Percentiles rank a stretch among this genome's conserved stretches.
Conservation (phyloP, 768 basidiomycete species). For the Chalciporus pseudorubinellus region DNA sequence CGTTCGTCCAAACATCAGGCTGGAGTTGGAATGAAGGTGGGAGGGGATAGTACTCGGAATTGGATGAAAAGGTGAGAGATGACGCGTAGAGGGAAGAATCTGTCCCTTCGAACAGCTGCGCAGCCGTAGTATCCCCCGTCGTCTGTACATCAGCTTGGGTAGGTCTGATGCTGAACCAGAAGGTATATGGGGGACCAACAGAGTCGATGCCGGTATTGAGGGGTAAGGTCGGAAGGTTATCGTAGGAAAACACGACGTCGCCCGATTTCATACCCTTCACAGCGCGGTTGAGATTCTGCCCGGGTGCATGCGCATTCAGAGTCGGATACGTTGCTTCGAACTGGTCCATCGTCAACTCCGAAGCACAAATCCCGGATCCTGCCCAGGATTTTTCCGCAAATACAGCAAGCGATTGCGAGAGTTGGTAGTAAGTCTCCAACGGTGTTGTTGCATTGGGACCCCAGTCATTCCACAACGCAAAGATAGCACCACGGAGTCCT, state of each 20-base stretch:
- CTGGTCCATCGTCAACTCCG: conserved; percentile 33
- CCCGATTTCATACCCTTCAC: conserved; percentile 26
- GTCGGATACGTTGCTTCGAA: conserved; percentile 37
- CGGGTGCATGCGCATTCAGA: conserved; percentile 40
- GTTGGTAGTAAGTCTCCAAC: conserved; percentile 43
- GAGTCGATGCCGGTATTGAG: conserved; percentile 34
- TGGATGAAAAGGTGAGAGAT: conserved; percentile 40
- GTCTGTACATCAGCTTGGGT: conserved; percentile 10
- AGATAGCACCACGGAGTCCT: conserved; percentile 34
- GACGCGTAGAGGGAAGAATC: conserved; percentile 37
- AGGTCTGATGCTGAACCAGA: conserved; percentile 40
- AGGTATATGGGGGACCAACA: conserved; percentile 43
- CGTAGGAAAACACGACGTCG: conserved; percentile 31
- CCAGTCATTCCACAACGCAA: conserved; percentile 45
- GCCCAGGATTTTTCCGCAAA: conserved; percentile 45
- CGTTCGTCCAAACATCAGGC: conserved; percentile 29
- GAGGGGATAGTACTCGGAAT: conserved; percentile 37
- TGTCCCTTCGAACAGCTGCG: conserved; percentile 34
- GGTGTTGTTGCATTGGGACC: conserved; percentile 45
- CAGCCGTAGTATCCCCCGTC: conserved; percentile 11
- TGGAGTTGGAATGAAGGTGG: conserved; percentile 28
- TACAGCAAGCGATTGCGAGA: conserved; percentile 39
- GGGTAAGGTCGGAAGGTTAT: conserved; percentile 15
- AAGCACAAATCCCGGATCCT: conserved; percentile 36
- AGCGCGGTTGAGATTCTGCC: conserved; percentile 43